Conservation (phyloP, 306 rosid genomes). For the Lathyrus tuberosus region DNA sequence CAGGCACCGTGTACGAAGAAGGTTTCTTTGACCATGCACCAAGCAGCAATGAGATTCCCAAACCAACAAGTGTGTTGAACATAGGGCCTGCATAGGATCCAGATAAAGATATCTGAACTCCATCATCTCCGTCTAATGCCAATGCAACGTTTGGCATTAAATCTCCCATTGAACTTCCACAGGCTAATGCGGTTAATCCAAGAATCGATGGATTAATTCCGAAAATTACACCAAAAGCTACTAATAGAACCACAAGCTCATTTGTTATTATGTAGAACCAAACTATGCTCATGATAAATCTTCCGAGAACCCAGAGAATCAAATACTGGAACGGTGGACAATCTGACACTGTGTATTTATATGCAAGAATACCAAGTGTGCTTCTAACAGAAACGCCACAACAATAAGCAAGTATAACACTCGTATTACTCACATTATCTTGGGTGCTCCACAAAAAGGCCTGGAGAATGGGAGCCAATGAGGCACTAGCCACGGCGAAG, state of each 20-base stretch:
- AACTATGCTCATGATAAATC: conserved; percentile 94
- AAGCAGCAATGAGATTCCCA: conserved; percentile 85
- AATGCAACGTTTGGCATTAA: conserved; percentile 85
- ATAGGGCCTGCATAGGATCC: conserved; percentile 98
- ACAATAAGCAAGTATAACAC: conserved; percentile 52
- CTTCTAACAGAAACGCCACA: conserved; percentile 63
- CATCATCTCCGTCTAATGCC: conserved; percentile 80
- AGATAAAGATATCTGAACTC: conserved; percentile 93
- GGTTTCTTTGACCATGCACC: conserved; percentile 74
- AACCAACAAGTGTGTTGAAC: conserved; percentile 91
- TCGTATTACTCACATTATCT: conserved; percentile 54
- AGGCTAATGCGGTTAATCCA: conserved; percentile 90
- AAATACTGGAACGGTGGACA: conserved; percentile 64
- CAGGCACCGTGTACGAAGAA: conserved; percentile 53
- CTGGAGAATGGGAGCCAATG: conserved; percentile 81
- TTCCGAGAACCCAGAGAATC: conserved; percentile 89
- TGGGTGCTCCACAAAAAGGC: conserved; percentile 73
- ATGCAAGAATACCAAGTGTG: conserved; percentile 76
- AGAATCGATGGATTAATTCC: conserved; percentile 90
- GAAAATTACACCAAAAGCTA: conserved; percentile 79
- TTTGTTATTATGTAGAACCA: conserved; percentile 97
- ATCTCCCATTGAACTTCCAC: conserved; percentile 99
- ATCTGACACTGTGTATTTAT: conserved; percentile 60
- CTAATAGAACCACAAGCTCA: conserved; percentile 86
- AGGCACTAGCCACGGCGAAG: conserved; percentile 49